phyloP scores from a whole-genome alignment of 768 basidiomycete species.

The Leccinum longicurvipes region DNA sequence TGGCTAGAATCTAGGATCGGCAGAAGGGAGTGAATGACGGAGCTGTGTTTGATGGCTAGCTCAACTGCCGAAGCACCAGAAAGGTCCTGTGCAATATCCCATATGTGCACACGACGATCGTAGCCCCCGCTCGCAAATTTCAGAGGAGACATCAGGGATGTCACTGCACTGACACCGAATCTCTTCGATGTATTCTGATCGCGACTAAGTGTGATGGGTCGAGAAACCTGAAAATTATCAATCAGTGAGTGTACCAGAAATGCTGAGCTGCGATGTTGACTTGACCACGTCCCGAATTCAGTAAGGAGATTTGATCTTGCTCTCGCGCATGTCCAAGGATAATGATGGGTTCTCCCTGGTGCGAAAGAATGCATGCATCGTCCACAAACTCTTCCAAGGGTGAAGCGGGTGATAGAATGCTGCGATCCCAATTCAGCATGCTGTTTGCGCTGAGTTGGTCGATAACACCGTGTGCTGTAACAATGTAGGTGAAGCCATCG shows the following conservation, averaged over 20 bases:
- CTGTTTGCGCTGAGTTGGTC: constrained; percentile 25
- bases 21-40: constrained; percentile 42
- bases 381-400: constrained; percentile 35
- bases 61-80: constrained; percentile 29
- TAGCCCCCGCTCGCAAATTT: constrained; percentile 49
- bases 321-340: constrained; percentile 41
- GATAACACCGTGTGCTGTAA: constrained; percentile 41
- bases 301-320: constrained; percentile 31
- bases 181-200: constrained; percentile 37
- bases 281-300: constrained; percentile 14
- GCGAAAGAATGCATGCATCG: constrained; percentile 39
- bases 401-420: constrained; percentile 19
- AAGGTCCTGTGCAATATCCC: constrained; percentile 38
- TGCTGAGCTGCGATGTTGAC: constrained; percentile 19
- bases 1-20: constrained; percentile 42
- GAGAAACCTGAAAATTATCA: constrained; percentile 4
- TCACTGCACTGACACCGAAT: constrained; percentile 41
- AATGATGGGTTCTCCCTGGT: constrained; percentile 23
- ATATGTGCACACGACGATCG: constrained; percentile 47
- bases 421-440: constrained; percentile 13
- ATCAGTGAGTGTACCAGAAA: constrained; percentile 3
- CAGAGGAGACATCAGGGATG: constrained; percentile 38
- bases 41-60: constrained; percentile 41
- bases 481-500: constrained; percentile 18
- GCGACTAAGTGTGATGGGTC: constrained; percentile 17